Evolutionary conservation across 345 rosid species (phyloP).

Genomic region (Gossypium stocksii): DNA sequence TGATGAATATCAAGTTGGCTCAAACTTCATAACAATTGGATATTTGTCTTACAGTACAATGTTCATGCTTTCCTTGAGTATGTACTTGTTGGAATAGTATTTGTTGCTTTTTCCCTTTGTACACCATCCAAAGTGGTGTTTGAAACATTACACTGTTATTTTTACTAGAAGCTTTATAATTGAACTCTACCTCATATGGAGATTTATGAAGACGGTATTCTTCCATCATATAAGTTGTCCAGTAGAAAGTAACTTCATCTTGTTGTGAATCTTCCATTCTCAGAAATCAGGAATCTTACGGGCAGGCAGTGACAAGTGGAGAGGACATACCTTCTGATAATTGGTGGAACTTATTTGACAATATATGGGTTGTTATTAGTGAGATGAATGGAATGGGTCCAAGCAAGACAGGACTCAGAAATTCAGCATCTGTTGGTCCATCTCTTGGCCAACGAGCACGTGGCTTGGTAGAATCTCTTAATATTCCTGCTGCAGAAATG

Average conservation of each 20-base stretch:
- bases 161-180: not conserved
- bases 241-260: conserved; percentile 3
- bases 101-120: not conserved
- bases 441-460: conserved; percentile 96
- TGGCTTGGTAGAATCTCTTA: conserved; percentile 87
- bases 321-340: conserved; percentile 44
- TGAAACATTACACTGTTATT: not conserved
- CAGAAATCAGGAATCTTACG: conserved; percentile 43
- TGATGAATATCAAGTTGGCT: not conserved
- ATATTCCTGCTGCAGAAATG: conserved; percentile 98
- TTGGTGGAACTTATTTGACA: conserved; percentile 90
- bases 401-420: conserved; percentile 52
- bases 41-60: not conserved
- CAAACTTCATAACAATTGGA: not conserved
- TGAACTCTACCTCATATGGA: not conserved
- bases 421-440: conserved; percentile 54
- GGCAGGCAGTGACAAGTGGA: conserved; percentile 36
- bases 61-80: not conserved
- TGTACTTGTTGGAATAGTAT: not conserved
- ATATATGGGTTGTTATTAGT: conserved; percentile 74
- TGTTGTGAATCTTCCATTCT: conserved; percentile 10
- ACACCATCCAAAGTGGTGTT: not conserved
- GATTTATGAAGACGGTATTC: not conserved
- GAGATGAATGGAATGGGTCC: conserved; percentile 87
- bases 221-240: not conserved